phyloP scores from a whole-genome alignment of 2,329 filamentous ascomycete species.

The Rhexocercosporidium sp. region DNA sequence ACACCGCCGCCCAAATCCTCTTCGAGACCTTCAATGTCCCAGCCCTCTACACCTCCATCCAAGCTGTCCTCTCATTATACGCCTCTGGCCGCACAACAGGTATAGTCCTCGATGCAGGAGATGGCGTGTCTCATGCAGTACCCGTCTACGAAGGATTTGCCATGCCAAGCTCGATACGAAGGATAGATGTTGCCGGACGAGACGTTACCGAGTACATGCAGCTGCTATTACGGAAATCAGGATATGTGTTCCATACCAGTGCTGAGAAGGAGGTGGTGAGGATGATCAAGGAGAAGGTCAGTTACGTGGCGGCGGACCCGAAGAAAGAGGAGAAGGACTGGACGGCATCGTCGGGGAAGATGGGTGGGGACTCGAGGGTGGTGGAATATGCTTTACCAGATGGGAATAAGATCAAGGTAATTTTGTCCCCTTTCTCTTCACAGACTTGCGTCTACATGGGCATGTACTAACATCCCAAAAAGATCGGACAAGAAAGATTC shows the following conservation, averaged over 20 bases:
- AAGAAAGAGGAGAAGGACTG: conserved; percentile 97
- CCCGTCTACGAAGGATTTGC: conserved; percentile 98
- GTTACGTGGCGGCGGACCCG: conserved; percentile 89
- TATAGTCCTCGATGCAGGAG: conserved; percentile 92
- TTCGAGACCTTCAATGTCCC: conserved; percentile 99
- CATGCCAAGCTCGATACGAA: conserved; percentile 91
- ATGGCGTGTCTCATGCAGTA: conserved; percentile 96
- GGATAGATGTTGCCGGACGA: conserved; percentile 94
- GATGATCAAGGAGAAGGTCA: conserved; percentile 93
- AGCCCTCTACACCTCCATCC: conserved; percentile 94
- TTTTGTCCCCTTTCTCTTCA: conserved; percentile 5
- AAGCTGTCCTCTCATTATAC: conserved; percentile 94
- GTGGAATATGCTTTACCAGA: conserved; percentile 91
- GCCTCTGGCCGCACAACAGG: conserved; percentile 95
- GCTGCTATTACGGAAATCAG: conserved; percentile 85
- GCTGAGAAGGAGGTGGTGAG: conserved; percentile 99
- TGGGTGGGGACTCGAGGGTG: conserved; percentile 73
- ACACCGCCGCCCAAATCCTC: conserved; percentile 94
- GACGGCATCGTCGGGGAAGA: conserved; percentile 68
- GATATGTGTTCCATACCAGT: conserved; percentile 95
- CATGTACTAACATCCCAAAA: conserved; percentile 30
- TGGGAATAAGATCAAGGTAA: conserved; percentile 88
- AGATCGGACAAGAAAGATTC: conserved; percentile 94
- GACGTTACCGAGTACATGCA: conserved; percentile 98
- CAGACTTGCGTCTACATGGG: not conserved